phyloP scores from a whole-genome alignment of 1,284 basidiomycete species.

The Neotropicomus parvogracilis region DNA sequence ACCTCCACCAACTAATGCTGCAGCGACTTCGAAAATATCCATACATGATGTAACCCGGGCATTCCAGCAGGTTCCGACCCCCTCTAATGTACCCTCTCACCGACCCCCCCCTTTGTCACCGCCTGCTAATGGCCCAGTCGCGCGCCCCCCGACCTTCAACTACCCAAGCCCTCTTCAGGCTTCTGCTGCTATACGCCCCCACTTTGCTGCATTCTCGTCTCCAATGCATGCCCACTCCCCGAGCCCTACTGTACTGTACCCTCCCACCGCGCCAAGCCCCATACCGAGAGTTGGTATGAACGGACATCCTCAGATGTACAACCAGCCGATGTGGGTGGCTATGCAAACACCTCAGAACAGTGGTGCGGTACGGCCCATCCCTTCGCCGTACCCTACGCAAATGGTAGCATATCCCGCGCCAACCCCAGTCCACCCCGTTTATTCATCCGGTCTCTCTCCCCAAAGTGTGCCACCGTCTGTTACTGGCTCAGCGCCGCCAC shows the following conservation, averaged over 20 bases:
- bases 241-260: constrained; percentile 58
- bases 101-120: constrained; percentile 46
- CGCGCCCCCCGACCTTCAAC: constrained; percentile 39
- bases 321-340: constrained; percentile 64
- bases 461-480: constrained; percentile 38
- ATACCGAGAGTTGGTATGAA: constrained; percentile 60
- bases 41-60: constrained; percentile 75
- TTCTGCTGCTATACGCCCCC: constrained; percentile 46
- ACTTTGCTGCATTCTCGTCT: constrained; percentile 57
- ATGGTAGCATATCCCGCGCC: constrained; percentile 62
- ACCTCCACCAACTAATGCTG: constrained; percentile 59
- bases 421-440: constrained; percentile 45
- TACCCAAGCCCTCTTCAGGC: constrained; percentile 38
- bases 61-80: constrained; percentile 72
- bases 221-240: constrained; percentile 70
- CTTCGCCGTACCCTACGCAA: constrained; percentile 61
- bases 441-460: constrained; percentile 47
- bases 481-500: constrained; percentile 45
- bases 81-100: constrained; percentile 43
- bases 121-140: constrained; percentile 44
- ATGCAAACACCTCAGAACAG: constrained; percentile 45
- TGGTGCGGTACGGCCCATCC: constrained; percentile 53
- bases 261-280: constrained; percentile 56
- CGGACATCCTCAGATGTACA: constrained; percentile 56
- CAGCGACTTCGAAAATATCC: constrained; percentile 66